phyloP scores from a whole-genome alignment of 2,329 filamentous ascomycete genomes.

The Epichloe baconii region DNA sequence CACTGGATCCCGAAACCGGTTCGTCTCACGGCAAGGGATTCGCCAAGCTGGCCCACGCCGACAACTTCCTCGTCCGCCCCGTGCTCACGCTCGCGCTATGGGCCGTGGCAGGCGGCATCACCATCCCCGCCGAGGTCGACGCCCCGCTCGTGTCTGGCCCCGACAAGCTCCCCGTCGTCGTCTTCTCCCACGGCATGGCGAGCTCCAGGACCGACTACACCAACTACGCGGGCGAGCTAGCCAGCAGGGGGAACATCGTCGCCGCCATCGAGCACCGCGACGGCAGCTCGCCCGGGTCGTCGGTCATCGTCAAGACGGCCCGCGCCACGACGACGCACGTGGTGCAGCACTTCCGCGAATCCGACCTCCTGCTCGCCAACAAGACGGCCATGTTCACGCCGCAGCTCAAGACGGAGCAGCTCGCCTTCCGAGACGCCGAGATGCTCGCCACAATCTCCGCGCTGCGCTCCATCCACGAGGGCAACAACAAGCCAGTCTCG shows the following conservation, averaged over 20 bases:
- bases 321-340: slow-evolving; percentile 16
- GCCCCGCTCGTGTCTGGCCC: slow-evolving; percentile 22
- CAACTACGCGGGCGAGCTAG: slow-evolving; percentile 35
- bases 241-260: slow-evolving; percentile 34
- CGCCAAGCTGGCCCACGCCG: slow-evolving; percentile 29
- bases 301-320: slow-evolving; percentile 19
- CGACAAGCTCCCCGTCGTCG: slow-evolving; percentile 27
- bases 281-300: slow-evolving; percentile 33
- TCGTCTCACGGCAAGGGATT: slow-evolving; percentile 32
- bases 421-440: slow-evolving; percentile 37
- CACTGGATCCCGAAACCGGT: slow-evolving; percentile 32
- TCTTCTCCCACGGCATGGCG: slow-evolving; percentile 41
- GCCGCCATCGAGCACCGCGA: slow-evolving; percentile 40
- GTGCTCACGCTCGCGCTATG: slow-evolving; percentile 30
- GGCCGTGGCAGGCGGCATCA: slow-evolving; percentile 28
- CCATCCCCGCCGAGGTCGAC: slow-evolving; percentile 35
- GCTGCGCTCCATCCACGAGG: slow-evolving; percentile 25
- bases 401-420: slow-evolving; percentile 31
- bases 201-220: slow-evolving; percentile 38
- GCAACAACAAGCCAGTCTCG: slow-evolving; percentile 16
- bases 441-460: slow-evolving; percentile 31
- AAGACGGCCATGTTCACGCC: slow-evolving; percentile 20
- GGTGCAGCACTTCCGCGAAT: slow-evolving; percentile 23
- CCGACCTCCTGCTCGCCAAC: slow-evolving; percentile 18
- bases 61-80: slow-evolving; percentile 28